Base-by-base conservation (phyloP, 2,329 filamentous ascomycete species). In the Apiospora sp. region DNA sequence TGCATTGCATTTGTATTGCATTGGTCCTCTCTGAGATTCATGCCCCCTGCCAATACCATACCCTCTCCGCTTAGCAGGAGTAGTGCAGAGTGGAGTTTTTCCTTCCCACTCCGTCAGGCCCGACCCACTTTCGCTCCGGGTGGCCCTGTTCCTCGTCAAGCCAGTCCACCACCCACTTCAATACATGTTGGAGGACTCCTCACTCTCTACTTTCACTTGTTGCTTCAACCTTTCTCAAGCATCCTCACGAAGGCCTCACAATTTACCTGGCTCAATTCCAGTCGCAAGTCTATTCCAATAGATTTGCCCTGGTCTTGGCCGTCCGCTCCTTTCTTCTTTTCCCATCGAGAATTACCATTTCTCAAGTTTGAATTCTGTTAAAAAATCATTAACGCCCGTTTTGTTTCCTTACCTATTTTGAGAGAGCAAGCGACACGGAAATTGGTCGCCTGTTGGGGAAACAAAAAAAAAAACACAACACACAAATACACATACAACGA, bases 301-400 rank as follows among this genome's bases (percentile, higher is more conserved):
- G 81, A 85, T 85, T 87, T 85, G 82, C 84, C 82, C 87, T 90
- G 88, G 88, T 87, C 83, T 89, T 84, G 87, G 80, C 88, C 87
- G 88, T 90, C 88, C 88, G 84, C 87, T 90, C 88, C 85, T 86
- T 86, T 88, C 76, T 79, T 71, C 71, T 74, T 76, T 74, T 75
- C 72, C 71, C 68, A 69, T 69, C 61, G 73, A 70, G 72, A 71
- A 19, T 76, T 77, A 80, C 78, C 75, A 71, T 46, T 74, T 76
- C 72, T 76, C 71, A 71, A 73, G 74, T 72, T 75, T 75, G 74
- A 73, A 72, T 77, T 76, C 74, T 70, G 73, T 75, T 76, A 71
- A 75, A 72, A 76, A 75, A 75, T 76, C 76, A 30, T 48, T 77
- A 75, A 76, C 75, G 72, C 71, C 74, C 48, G 30, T n/a, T 64